phyloP scores from a whole-genome alignment of 208 protist genomes.

The Trypanosoma boissoni region DNA sequence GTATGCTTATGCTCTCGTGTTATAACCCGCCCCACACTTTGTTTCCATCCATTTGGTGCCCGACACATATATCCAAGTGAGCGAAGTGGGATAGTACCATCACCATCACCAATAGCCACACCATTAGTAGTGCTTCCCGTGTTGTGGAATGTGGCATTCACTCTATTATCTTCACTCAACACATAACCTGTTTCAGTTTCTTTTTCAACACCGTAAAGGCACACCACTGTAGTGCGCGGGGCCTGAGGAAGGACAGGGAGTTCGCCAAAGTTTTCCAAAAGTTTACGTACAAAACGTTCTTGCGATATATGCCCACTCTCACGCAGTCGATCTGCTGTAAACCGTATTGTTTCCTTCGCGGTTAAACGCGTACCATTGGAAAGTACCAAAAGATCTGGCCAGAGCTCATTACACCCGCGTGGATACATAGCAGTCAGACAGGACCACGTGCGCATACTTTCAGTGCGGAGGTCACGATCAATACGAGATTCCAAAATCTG shows the following conservation, averaged over 20 bases:
- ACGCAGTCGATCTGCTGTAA: conserved; percentile 32
- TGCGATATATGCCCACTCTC: conserved; percentile 55
- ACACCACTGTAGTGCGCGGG: conserved; percentile 79
- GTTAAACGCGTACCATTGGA: conserved; percentile 53
- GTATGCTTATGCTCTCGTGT: conserved; percentile 79
- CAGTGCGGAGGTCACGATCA: conserved; percentile 50
- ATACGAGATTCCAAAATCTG: conserved; percentile 80
- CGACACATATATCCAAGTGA: conserved; percentile 91
- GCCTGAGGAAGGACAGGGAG: conserved; percentile 77
- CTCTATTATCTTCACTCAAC: conserved; percentile 12
- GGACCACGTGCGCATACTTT: conserved; percentile 70
- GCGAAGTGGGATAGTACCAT: conserved; percentile 89
- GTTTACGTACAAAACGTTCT: conserved; percentile 26
- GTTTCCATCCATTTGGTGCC: conserved; percentile 78
- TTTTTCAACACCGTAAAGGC: conserved; percentile 89
- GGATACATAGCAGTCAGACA: conserved; percentile 75
- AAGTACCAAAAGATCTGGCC: conserved; percentile 41
- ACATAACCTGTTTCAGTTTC: conserved; percentile 79
- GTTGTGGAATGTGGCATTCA: conserved; percentile 24
- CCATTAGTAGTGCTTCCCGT: conserved; percentile 39
- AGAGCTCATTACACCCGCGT: conserved; percentile 48
- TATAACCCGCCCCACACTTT: conserved; percentile 75
- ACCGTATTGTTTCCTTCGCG: conserved; percentile 16
- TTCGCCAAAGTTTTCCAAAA: conserved; percentile 31
- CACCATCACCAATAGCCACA: conserved; percentile 72